Percentiles rank a stretch among this genome's conserved stretches.
Conservation (phyloP, 1,284 basidiomycete species). For the Ganoderma resinaceum region DNA sequence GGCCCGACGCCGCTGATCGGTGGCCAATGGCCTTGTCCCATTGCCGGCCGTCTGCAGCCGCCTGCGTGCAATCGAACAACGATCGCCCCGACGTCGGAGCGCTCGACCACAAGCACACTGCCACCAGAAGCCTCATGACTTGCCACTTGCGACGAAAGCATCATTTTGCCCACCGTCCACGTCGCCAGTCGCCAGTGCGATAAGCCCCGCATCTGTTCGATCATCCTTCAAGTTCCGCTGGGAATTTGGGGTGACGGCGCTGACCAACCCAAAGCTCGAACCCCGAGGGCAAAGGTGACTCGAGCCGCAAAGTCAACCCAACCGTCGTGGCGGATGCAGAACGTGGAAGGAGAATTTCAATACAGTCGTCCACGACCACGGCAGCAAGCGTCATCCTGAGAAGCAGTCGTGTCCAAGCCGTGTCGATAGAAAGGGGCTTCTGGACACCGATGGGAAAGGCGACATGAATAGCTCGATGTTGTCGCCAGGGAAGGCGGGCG, state of each 20-base stretch:
- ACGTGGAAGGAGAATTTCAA: neutral
- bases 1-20: conserved; percentile 10
- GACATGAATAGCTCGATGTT: conserved; percentile 4
- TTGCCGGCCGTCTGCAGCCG: neutral
- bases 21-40: neutral
- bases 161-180: neutral
- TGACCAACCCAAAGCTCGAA: neutral
- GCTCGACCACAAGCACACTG: conserved; percentile 17
- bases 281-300: neutral
- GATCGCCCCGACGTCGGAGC: conserved; percentile 30
- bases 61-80: conserved; percentile 5
- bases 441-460: neutral
- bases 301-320: neutral
- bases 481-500: neutral
- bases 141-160: neutral
- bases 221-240: neutral
- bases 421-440: conserved; percentile 6
- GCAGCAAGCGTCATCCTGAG: neutral
- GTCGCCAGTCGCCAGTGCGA: neutral
- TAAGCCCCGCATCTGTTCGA: neutral
- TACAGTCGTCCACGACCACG: neutral
- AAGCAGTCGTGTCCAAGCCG: neutral
- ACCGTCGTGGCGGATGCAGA: neutral
- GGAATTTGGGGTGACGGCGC: neutral
- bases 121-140: conserved; percentile 28